A percentile compares a stretch with the other conserved stretches of the same genome.
Evolutionary conservation across 768 basidiomycete genomes (phyloP).

Genomic region (Suillus subaureus): DNA sequence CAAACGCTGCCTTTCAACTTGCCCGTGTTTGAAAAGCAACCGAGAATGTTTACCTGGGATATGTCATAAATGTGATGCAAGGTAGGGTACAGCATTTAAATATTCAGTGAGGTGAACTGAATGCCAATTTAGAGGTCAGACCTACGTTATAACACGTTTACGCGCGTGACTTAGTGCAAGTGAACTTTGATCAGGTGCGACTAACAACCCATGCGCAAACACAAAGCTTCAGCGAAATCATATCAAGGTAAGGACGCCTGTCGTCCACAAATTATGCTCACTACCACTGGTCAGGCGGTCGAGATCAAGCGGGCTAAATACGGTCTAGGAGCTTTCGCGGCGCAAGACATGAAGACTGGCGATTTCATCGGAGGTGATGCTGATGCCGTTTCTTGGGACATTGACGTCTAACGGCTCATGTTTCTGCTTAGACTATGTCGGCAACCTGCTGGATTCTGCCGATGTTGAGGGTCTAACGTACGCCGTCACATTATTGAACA

Average conservation of each 20-base stretch:
- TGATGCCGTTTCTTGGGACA: background rate
- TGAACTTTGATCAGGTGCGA: constrained; percentile 19
- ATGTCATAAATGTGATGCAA: constrained; percentile 47
- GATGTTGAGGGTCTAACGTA: constrained; percentile 21
- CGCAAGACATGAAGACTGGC: constrained; percentile 19
- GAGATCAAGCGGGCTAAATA: constrained; percentile 35
- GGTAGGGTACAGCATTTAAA: constrained; percentile 27
- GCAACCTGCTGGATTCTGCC: constrained; percentile 18
- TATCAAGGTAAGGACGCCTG: constrained; percentile 21
- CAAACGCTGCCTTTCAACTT: constrained; percentile 28
- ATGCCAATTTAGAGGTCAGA: constrained; percentile 24
- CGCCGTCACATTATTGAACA: background rate
- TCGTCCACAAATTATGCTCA: background rate
- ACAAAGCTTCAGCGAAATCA: constrained; percentile 27
- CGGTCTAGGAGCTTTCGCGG: constrained; percentile 52
- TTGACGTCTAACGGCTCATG: background rate
- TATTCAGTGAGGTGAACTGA: background rate
- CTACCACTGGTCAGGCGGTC: constrained; percentile 32
- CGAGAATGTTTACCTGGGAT: constrained; percentile 59
- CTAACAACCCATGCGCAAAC: constrained; percentile 28
- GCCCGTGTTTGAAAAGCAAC: constrained; percentile 36
- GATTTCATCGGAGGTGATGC: constrained; percentile 37
- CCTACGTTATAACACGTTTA: background rate
- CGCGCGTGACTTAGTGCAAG: background rate
- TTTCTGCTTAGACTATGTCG: constrained; percentile 43